A percentile compares a stretch with the other conserved stretches of the same genome.
These are phyloP conservation scores for Hirsutella thompsonii DNA, from an alignment of 2,329 filamentous ascomycete species.

Conservation along the genomic window DNA sequence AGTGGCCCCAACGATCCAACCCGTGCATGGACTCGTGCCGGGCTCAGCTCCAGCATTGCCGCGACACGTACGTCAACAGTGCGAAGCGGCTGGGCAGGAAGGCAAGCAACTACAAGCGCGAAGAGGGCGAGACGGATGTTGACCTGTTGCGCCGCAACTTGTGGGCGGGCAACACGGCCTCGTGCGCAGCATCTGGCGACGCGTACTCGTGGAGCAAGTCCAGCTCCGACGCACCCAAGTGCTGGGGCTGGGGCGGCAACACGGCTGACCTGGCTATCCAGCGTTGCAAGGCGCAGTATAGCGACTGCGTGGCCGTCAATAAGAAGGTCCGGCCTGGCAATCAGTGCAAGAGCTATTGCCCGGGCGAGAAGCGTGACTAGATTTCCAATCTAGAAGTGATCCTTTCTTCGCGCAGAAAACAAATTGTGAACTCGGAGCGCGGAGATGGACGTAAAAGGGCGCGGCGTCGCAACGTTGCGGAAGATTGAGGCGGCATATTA, in stretches of 20 bases:
- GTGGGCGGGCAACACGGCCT: background rate
- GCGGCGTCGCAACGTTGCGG: conserved; percentile 4
- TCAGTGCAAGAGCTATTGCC: conserved; percentile 26
- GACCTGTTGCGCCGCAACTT: conserved; percentile 12
- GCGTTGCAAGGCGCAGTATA: conserved; percentile 36
- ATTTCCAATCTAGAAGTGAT: no score
- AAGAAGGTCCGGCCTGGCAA: conserved; percentile 18
- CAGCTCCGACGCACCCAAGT: conserved; percentile 5
- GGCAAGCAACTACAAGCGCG: conserved; percentile 13
- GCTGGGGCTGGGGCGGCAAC: conserved; percentile 17
- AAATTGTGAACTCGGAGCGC: no score
- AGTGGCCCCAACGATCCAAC: conserved; percentile 18
- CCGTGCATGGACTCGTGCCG: conserved; percentile 41
- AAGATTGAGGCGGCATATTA: no score
- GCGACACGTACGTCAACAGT: conserved; percentile 33
- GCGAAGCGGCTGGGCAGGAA: conserved; percentile 24
- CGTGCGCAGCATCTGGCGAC: conserved; percentile 3
- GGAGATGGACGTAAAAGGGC: background rate
- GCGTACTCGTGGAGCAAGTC: conserved; percentile 4
- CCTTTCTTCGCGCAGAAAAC: no score
- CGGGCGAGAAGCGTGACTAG: no score
- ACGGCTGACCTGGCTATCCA: conserved; percentile 16
- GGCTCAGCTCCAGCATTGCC: conserved; percentile 36
- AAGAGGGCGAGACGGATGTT: conserved; percentile 9
- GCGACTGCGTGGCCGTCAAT: conserved; percentile 33